phyloP scores from a whole-genome alignment of 2,329 filamentous ascomycete species.

The Byssochlamys sp. region DNA sequence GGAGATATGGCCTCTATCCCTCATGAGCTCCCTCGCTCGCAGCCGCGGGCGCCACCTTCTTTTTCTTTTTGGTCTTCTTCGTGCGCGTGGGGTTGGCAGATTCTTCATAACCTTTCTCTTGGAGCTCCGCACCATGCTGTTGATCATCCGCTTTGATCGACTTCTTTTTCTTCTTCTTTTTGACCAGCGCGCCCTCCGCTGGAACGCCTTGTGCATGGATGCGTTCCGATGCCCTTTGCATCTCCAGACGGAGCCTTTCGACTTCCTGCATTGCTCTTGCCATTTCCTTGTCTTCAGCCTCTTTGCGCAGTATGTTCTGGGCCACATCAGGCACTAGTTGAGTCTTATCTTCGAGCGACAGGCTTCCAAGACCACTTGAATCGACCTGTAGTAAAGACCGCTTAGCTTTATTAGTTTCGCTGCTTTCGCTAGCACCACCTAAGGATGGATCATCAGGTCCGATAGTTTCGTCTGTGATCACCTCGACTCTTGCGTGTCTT shows the following conservation, averaged over 20 bases:
- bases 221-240: conserved; percentile 50
- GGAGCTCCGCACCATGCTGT: not conserved
- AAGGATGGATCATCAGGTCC: conserved; percentile 32
- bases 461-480: conserved; percentile 66
- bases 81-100: not conserved
- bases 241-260: conserved; percentile 73
- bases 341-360: conserved; percentile 55
- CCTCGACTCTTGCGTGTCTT: conserved; percentile 53
- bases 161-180: conserved; percentile 47
- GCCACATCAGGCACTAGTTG: conserved; percentile 9
- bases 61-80: conserved; percentile 14
- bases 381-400: conserved; percentile 73
- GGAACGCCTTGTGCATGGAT: conserved; percentile 40
- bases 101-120: conserved; percentile 1
- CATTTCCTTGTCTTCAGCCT: conserved; percentile 80
- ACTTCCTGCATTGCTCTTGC: conserved; percentile 78
- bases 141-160: not conserved
- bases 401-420: conserved; percentile 34
- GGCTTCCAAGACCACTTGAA: conserved; percentile 65
- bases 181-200: conserved; percentile 41
- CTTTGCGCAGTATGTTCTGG: conserved; percentile 52
- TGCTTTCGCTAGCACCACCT: conserved; percentile 22
- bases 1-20: not conserved
- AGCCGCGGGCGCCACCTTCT: conserved; percentile 2
- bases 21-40: not conserved